A percentile compares a stretch with the other conserved stretches of the same genome.
Conservation (phyloP, 1,284 basidiomycete genomes). For the Trichosporon faecale region DNA sequence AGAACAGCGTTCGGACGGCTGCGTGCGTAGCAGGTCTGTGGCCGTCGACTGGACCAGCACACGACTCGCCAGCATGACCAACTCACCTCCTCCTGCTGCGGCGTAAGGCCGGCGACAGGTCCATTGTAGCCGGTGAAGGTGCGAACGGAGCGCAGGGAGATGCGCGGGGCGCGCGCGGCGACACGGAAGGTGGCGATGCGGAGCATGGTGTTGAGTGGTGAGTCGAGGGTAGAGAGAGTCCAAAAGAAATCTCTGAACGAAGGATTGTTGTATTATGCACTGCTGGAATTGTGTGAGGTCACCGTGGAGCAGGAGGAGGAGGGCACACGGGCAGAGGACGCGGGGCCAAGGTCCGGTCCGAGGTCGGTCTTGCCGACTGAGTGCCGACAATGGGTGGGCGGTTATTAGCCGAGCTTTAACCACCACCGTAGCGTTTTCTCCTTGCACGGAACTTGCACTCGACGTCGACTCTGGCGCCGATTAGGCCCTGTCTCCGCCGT, state of each 20-base stretch:
- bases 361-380: not conserved
- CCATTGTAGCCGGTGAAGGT: slow-evolving; percentile 61
- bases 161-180: slow-evolving; percentile 7
- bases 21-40: not conserved
- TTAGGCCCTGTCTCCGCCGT: not conserved
- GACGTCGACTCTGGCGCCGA: not conserved
- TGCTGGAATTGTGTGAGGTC: not conserved
- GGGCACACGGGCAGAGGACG: not conserved
- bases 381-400: not conserved
- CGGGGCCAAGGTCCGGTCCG: slow-evolving; percentile 9
- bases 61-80: not conserved
- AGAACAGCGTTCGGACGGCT: not conserved
- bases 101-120: slow-evolving; percentile 73
- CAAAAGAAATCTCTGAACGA: not conserved
- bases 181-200: slow-evolving; percentile 8
- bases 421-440: not conserved
- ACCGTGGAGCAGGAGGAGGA: not conserved
- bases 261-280: not conserved
- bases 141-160: slow-evolving; percentile 9
- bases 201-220: not conserved
- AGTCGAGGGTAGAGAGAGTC: not conserved
- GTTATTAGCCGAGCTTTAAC: slow-evolving; percentile 10
- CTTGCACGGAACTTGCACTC: slow-evolving; percentile 3
- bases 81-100: slow-evolving; percentile 76
- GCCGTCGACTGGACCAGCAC: too few relatives aligned